phyloP scores from a whole-genome alignment of 192 early-diverging fungal genomes.

The Gigaspora rosea region DNA sequence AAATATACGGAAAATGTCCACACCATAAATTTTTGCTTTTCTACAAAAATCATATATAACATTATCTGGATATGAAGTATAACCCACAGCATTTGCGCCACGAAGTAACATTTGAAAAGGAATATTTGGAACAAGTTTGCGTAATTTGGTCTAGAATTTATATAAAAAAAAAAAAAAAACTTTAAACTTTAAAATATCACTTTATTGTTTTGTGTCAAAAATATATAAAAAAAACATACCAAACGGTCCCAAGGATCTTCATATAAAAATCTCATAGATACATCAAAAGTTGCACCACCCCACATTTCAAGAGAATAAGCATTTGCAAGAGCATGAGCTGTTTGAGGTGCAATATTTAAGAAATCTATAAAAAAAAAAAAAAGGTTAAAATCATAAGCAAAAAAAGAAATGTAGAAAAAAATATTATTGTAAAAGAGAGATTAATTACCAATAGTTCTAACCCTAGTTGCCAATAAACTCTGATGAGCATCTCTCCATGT shows the following conservation, averaged over 20 bases:
- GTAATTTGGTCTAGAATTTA: constrained; percentile 51
- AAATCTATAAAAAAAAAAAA: constrained; percentile 46
- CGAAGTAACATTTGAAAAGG: constrained; percentile 99
- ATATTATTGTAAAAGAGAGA: not conserved
- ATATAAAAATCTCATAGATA: constrained; percentile 92
- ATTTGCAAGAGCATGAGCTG: constrained; percentile 83
- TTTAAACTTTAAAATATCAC: not conserved
- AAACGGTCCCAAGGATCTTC: constrained; percentile 98
- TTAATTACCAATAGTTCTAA: constrained; percentile 90
- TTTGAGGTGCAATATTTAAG: constrained; percentile 81
- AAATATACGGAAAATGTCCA: constrained; percentile 98
- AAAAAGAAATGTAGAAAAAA: not conserved
- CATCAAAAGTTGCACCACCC: constrained; percentile 98
- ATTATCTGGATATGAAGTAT: constrained; percentile 97
- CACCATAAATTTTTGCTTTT: constrained; percentile 83
- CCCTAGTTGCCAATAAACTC: constrained; percentile 91
- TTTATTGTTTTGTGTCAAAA: not conserved
- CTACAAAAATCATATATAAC: constrained; percentile 95
- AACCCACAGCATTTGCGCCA: constrained; percentile 97
- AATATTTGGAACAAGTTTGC: constrained; percentile 89
- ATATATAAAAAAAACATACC: constrained; percentile 37
- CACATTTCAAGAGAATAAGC: constrained; percentile 95
- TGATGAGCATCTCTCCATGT: constrained; percentile 98
- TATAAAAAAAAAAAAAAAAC: not conserved
- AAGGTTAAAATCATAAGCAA: not conserved